A percentile compares a stretch with the other conserved stretches of the same genome.
phyloP scores from a whole-genome alignment of 1,284 basidiomycete species.

The Puccinia horiana region DNA sequence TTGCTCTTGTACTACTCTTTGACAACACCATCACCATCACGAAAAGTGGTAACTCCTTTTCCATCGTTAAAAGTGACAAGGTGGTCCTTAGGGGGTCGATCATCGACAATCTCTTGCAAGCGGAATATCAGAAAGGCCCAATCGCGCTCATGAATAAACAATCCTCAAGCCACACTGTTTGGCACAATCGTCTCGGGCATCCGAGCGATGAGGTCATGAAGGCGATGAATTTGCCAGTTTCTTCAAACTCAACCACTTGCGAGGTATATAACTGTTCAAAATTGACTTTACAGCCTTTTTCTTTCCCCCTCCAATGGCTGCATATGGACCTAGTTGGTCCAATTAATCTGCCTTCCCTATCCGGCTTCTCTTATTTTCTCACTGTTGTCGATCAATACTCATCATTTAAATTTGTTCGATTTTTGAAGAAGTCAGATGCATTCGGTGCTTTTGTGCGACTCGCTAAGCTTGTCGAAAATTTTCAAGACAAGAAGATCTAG shows the following conservation, averaged over 20 bases:
- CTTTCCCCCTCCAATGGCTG: background rate
- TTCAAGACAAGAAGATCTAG: slow-evolving; percentile 1
- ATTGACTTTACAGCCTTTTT: background rate
- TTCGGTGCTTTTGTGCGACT: background rate
- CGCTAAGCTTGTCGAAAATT: background rate
- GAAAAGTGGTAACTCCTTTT: background rate
- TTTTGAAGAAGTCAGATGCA: background rate
- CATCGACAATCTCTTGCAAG: background rate
- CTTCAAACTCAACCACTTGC: background rate
- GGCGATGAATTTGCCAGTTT: background rate
- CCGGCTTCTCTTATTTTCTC: background rate
- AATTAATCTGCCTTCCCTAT: background rate
- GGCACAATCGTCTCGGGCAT: background rate
- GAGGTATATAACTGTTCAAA: background rate
- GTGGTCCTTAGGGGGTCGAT: background rate
- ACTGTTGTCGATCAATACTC: too few species aligned
- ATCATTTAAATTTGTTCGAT: too few species aligned
- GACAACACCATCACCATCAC: background rate
- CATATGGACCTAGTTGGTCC: too few species aligned
- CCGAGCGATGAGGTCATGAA: background rate
- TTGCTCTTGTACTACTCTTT: background rate
- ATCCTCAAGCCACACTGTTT: background rate
- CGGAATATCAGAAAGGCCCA: background rate
- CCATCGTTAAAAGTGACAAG: background rate
- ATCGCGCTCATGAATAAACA: background rate